Percentiles rank a stretch among this genome's conserved stretches.
Evolutionary conservation across 768 basidiomycete species (phyloP).

Genomic region (Cubamyces sp.): DNA sequence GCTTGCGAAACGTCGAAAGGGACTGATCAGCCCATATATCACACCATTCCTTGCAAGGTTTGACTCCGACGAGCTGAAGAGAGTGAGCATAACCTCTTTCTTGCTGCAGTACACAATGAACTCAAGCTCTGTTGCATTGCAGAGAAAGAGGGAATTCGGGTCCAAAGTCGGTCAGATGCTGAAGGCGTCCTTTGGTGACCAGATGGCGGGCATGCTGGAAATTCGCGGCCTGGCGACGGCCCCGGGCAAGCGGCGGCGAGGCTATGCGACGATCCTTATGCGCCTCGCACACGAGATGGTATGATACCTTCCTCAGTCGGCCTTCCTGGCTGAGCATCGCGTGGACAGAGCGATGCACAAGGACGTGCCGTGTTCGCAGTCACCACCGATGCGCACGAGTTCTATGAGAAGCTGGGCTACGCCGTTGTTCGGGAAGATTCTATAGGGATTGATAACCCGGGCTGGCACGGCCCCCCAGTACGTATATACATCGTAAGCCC

Average conservation of each 20-base stretch:
- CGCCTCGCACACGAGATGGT: slow-evolving; percentile 10
- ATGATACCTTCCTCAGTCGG: not conserved
- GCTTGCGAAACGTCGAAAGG: not conserved
- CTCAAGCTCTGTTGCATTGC: too few species aligned
- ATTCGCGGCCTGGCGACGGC: slow-evolving; percentile 3
- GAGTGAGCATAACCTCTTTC: not conserved
- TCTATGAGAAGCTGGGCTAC: slow-evolving; percentile 20
- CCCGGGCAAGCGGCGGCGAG: slow-evolving; percentile 17
- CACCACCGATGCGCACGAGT: slow-evolving; percentile 19
- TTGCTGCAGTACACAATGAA: not conserved
- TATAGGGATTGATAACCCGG: slow-evolving; percentile 17
- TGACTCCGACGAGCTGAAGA: not conserved
- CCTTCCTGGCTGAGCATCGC: not conserved
- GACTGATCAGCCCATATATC: not conserved
- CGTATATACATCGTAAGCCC: slow-evolving; percentile 16
- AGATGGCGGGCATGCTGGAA: slow-evolving; percentile 4
- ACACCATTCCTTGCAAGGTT: not conserved
- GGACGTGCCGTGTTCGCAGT: slow-evolving; percentile 9
- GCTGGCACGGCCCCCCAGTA: slow-evolving; percentile 19
- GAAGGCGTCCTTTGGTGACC: slow-evolving; percentile 6
- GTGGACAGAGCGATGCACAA: slow-evolving; percentile 13
- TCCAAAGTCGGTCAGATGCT: not conserved
- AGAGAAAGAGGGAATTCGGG: not conserved
- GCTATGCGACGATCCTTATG: slow-evolving; percentile 20
- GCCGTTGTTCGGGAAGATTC: not conserved